Percentiles rank a stretch among this genome's conserved stretches.
phyloP scores from a whole-genome alignment of 2,329 filamentous ascomycete genomes.

The Fusarium pseudograminearum region DNA sequence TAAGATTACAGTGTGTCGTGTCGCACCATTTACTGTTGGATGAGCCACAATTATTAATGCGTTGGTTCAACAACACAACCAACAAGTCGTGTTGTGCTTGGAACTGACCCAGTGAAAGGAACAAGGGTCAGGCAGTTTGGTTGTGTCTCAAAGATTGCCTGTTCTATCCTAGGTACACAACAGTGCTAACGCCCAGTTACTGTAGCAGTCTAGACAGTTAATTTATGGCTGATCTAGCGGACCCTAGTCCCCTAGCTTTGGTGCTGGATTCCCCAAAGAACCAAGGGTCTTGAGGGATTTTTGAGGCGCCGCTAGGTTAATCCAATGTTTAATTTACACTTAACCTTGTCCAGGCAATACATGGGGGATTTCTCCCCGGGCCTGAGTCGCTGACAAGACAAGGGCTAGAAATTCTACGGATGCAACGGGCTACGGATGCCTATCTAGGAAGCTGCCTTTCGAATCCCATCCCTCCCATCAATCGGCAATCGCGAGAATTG shows the following conservation, averaged over 20 bases:
- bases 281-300: conserved; percentile 2
- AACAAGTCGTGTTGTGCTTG: neutral
- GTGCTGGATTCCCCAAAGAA: neutral
- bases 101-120: neutral
- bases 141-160: neutral
- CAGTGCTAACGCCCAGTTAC: neutral
- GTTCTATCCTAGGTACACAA: neutral
- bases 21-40: neutral
- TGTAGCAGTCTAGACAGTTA: neutral
- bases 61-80: neutral
- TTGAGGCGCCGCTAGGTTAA: neutral
- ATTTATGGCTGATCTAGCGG: neutral
- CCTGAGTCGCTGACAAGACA: neutral
- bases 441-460: conserved; percentile 7
- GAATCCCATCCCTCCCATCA: neutral
- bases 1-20: neutral
- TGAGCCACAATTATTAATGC: conserved; percentile 2
- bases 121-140: neutral
- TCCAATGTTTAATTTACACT: conserved; percentile 1
- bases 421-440: neutral
- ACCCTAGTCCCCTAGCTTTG: neutral
- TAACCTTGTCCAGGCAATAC: conserved; percentile 4
- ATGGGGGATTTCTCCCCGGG: neutral
- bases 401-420: neutral
- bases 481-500: neutral